Conservation (phyloP, 2,329 filamentous ascomycete genomes). For the Rugonectria rugulosa region DNA sequence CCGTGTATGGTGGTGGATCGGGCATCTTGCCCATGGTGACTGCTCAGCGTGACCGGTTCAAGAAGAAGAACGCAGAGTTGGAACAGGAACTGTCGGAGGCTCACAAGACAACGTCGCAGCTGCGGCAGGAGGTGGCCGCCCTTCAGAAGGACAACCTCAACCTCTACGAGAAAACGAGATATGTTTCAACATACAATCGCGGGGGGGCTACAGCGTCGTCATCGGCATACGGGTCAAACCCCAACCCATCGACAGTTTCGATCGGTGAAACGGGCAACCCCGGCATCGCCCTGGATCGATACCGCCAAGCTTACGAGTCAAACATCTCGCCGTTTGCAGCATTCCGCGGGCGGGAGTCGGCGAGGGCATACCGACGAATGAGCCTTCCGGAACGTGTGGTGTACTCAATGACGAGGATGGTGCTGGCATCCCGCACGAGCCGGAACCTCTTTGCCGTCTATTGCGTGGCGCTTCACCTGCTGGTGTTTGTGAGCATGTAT, state of each 20-base stretch:
- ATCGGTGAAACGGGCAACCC: conserved; percentile 63
- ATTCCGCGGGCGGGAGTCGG: conserved; percentile 92
- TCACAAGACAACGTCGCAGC: conserved; percentile 81
- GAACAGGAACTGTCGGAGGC: conserved; percentile 88
- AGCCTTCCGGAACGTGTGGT: conserved; percentile 88
- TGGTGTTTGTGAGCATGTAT: conserved; percentile 88
- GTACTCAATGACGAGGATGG: conserved; percentile 89
- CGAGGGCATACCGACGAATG: conserved; percentile 91
- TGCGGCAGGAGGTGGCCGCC: conserved; percentile 89
- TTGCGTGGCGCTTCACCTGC: conserved; percentile 84
- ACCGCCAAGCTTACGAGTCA: conserved; percentile 91
- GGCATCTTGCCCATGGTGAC: conserved; percentile 98
- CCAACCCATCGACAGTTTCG: conserved; percentile 77
- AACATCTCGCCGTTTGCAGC: conserved; percentile 96
- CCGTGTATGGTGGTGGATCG: conserved; percentile 73
- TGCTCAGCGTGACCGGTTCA: conserved; percentile 96
- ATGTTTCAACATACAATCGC: conserved; percentile 92
- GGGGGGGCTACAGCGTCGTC: conserved; percentile 66
- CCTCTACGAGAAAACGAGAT: conserved; percentile 96
- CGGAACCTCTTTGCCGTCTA: conserved; percentile 94
- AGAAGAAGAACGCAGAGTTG: conserved; percentile 90
- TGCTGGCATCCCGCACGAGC: conserved; percentile 87
- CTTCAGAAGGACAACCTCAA: conserved; percentile 96
- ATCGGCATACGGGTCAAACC: conserved; percentile 72
- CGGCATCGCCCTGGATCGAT: conserved; percentile 79